phyloP scores from a whole-genome alignment of 352 stramenopile genomes.

The Pythium biforme region DNA sequence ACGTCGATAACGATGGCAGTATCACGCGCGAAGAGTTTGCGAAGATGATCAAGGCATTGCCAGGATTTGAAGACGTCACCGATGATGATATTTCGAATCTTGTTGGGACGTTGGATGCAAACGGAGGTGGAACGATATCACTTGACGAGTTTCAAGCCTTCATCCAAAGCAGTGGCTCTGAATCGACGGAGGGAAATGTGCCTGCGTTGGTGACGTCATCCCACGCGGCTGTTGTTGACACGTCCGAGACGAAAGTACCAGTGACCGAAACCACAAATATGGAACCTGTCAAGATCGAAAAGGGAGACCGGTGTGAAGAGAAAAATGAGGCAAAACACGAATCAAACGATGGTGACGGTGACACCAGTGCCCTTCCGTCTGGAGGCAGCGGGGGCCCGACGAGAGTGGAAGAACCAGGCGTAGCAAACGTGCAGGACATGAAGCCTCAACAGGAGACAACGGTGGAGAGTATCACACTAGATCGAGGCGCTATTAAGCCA shows the following conservation, averaged over 20 bases:
- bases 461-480: not conserved
- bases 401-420: not conserved
- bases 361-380: not conserved
- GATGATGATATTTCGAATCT: slow-evolving; percentile 38
- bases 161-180: slow-evolving; percentile 6
- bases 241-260: not conserved
- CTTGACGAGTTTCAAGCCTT: slow-evolving; percentile 56
- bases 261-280: not conserved
- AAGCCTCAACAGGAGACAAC: not conserved
- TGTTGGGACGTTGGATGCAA: slow-evolving; percentile 50
- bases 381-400: too few species aligned
- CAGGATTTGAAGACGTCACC: slow-evolving; percentile 36
- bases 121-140: slow-evolving; percentile 52
- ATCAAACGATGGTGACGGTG: not conserved
- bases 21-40: slow-evolving; percentile 57
- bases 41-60: slow-evolving; percentile 40
- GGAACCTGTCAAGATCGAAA: not conserved
- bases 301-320: not conserved
- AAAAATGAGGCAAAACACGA: not conserved
- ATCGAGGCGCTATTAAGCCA: not conserved
- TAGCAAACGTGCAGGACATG: not conserved
- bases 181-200: not conserved
- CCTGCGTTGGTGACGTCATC: not conserved
- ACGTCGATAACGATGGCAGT: slow-evolving; percentile 35
- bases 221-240: too few species aligned